Percentiles rank a stretch among this genome's conserved stretches.
Conservation (phyloP, 176 grass and related monocot genomes). For the Eleusine indica region DNA sequence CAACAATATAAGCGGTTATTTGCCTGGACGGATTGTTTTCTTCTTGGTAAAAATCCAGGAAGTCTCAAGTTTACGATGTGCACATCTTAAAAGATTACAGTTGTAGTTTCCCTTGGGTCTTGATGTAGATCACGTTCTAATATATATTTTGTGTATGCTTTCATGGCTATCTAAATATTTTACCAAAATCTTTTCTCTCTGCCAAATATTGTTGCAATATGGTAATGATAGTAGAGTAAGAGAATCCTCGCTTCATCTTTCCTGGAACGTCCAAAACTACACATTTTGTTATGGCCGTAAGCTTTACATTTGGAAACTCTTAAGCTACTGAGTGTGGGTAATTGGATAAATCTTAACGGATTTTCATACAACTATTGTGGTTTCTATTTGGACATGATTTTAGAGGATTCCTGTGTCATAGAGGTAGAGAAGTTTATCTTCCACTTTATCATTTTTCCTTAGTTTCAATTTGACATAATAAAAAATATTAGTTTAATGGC, state of each 20-base stretch:
- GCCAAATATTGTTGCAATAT: constrained; percentile 9
- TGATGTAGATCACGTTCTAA: constrained; percentile 17
- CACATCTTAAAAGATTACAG: constrained; percentile 19
- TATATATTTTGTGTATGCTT: not conserved
- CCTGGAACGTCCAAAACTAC: not conserved
- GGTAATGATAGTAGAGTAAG: not conserved
- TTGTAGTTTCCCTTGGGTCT: not conserved
- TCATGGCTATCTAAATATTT: constrained; percentile 7
- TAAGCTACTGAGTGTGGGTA: not conserved
- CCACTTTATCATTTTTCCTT: constrained; percentile 1
- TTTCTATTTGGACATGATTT: not conserved
- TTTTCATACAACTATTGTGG: not conserved
- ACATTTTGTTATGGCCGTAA: not conserved
- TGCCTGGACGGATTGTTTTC: constrained; percentile 96
- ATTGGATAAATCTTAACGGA: not conserved
- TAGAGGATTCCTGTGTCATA: not conserved
- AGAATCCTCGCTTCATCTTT: constrained; percentile 1
- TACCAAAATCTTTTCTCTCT: not conserved
- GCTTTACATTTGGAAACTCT: not conserved
- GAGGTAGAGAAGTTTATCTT: not conserved
- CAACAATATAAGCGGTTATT: constrained; percentile 94
- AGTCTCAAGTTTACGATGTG: constrained; percentile 14
- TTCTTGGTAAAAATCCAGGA: constrained; percentile 75
- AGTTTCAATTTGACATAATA: constrained; percentile 20
- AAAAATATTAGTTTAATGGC: not conserved